A percentile compares a stretch with the other conserved stretches of the same genome.
These are phyloP conservation scores for Castanopsis chinensis DNA, from an alignment of 306 rosid genomes.

Conservation along the genomic window DNA sequence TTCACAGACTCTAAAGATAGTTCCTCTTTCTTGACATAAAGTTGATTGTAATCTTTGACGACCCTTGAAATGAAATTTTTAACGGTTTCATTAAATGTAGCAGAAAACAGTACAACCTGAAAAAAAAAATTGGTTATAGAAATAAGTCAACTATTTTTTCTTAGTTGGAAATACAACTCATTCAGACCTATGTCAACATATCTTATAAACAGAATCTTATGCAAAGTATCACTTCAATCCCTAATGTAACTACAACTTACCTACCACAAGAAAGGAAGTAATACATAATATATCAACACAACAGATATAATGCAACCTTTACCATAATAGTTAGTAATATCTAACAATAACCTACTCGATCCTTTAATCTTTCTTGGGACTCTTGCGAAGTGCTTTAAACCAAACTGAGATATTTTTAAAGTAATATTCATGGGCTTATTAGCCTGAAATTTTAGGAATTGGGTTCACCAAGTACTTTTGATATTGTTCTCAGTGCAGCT, in stretches of 20 bases:
- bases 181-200: neutral
- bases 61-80: constrained; percentile 62
- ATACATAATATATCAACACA: neutral
- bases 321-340: neutral
- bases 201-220: neutral
- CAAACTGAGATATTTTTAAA: neutral
- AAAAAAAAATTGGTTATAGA: constrained; percentile 13
- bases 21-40: constrained; percentile 82
- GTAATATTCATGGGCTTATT: neutral
- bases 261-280: neutral
- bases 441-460: neutral
- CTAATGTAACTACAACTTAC: neutral
- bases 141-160: neutral
- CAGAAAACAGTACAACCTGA: constrained; percentile 91
- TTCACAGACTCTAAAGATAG: constrained; percentile 76
- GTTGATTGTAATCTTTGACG: constrained; percentile 68
- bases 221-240: neutral
- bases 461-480: neutral
- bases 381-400: neutral
- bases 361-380: neutral
- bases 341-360: neutral
- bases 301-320: neutral
- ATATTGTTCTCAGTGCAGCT: neutral
- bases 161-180: too few species aligned
- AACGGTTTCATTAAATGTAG: constrained; percentile 83